Percentiles rank a stretch among this genome's conserved stretches.
These are phyloP conservation scores for Digitaria exilis DNA, from an alignment of 202 grass and related monocot genomes.

Conservation along the genomic window DNA sequence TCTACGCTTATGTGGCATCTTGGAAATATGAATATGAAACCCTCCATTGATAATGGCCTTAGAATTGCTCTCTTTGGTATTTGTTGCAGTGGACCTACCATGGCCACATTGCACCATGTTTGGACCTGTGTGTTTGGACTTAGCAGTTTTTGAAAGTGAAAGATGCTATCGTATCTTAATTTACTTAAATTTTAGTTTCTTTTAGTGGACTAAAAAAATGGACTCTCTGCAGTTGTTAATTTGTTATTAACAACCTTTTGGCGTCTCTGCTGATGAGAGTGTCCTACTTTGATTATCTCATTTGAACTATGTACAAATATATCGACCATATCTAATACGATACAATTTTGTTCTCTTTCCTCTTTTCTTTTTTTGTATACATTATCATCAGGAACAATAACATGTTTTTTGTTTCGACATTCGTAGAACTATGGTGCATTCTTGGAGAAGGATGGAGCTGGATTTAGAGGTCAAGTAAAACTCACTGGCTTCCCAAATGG, in stretches of 20 bases:
- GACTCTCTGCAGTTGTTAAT: not conserved
- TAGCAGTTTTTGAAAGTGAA: not conserved
- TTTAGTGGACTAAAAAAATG: not conserved
- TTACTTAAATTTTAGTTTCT: not conserved
- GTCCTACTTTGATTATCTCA: not conserved
- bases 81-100: not conserved
- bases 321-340: not conserved
- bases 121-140: not conserved
- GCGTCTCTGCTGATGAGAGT: not conserved
- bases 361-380: constrained; percentile 20
- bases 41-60: no score
- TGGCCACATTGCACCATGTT: not conserved
- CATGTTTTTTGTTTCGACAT: constrained; percentile 28
- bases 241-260: not conserved
- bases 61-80: not conserved
- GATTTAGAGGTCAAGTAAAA: constrained; percentile 89
- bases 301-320: not conserved
- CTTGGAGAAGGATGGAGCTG: constrained; percentile 99
- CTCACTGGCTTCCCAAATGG: constrained; percentile 78
- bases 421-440: constrained; percentile 91
- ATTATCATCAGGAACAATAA: constrained; percentile 14
- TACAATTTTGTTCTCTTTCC: constrained; percentile 7
- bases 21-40: no score
- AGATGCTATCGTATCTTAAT: not conserved
- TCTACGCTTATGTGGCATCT: no score